A percentile compares a stretch with the other conserved stretches of the same genome.
Evolutionary conservation across 1,139 yeast genomes (phyloP).

Genomic region (Pichia sp.): DNA sequence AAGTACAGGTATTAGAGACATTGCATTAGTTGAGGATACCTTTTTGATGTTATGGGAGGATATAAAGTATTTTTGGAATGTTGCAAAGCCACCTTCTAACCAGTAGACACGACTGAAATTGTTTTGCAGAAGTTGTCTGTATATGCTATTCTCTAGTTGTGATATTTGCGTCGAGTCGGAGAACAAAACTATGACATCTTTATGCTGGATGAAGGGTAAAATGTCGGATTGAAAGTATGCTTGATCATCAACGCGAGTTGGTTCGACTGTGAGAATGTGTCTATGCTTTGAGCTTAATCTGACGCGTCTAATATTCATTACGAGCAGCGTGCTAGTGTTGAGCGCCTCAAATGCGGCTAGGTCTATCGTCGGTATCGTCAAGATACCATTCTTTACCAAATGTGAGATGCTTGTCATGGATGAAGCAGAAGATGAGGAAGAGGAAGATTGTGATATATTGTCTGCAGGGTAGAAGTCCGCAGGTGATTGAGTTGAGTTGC

Average conservation of each 20-base stretch:
- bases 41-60: background rate
- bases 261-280: conserved; percentile 5
- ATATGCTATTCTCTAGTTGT: conserved; percentile 3
- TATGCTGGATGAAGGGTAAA: conserved; percentile 5
- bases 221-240: conserved; percentile 1
- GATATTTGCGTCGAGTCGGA: conserved; percentile 7
- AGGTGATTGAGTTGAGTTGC: too few relatives aligned
- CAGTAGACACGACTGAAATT: conserved; percentile 7
- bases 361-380: too few relatives aligned
- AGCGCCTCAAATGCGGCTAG: too few relatives aligned
- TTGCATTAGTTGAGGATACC: background rate
- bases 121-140: background rate
- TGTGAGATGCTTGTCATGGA: too few relatives aligned
- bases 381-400: too few relatives aligned
- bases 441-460: too few relatives aligned
- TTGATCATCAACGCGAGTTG: conserved; percentile 1
- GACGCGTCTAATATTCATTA: background rate
- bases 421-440: too few relatives aligned
- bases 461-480: too few relatives aligned
- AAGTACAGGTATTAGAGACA: too few relatives aligned
- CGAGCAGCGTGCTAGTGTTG: too few relatives aligned
- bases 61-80: conserved; percentile 6
- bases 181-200: conserved; percentile 8
- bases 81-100: conserved; percentile 12
- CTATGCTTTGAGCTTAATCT: background rate